phyloP scores from a whole-genome alignment of 768 basidiomycete species.

The Leccinum ochraceum region DNA sequence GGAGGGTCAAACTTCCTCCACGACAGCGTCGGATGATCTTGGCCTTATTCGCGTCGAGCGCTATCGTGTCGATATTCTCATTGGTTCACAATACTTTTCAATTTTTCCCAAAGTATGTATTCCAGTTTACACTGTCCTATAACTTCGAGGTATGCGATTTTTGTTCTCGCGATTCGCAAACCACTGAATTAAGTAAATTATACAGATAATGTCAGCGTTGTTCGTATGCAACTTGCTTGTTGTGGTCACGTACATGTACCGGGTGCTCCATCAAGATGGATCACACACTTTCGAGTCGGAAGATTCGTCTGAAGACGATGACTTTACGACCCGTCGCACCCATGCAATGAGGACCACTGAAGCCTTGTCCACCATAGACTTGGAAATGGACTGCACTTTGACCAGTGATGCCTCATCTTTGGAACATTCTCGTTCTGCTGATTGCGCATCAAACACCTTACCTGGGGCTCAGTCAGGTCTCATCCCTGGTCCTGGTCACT shows the following conservation, averaged over 20 bases:
- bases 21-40: conserved; percentile 20
- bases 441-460: background rate
- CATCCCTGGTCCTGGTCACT: too few species aligned
- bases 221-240: background rate
- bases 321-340: background rate
- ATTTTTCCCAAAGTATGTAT: background rate
- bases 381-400: background rate
- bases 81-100: background rate
- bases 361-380: background rate
- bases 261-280: background rate
- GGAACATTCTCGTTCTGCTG: background rate
- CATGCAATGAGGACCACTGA: background rate
- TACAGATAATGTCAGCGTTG: background rate
- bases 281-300: too few species aligned
- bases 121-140: background rate
- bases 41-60: conserved; percentile 14
- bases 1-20: background rate
- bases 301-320: background rate
- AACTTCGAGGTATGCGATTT: background rate
- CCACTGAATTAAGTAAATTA: background rate
- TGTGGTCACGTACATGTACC: background rate
- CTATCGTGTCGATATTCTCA: conserved; percentile 8
- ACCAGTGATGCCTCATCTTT: background rate
- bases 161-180: background rate
- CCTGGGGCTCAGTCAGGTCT: too few species aligned